These are phyloP conservation scores for Tolypocladium endophyticum DNA, from an alignment of 2,329 filamentous ascomycete genomes.

Conservation along the genomic window DNA sequence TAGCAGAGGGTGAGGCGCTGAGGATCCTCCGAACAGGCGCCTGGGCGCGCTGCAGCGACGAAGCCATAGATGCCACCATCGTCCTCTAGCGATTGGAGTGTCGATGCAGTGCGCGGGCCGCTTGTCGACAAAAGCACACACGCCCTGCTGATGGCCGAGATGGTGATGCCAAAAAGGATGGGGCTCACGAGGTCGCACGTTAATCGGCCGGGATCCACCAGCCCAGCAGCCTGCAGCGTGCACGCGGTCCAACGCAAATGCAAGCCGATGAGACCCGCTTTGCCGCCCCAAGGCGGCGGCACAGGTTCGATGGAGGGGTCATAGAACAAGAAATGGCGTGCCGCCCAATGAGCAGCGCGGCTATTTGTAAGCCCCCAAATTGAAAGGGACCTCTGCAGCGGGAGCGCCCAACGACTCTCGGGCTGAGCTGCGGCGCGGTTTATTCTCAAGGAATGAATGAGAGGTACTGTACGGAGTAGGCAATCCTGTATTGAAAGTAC, in stretches of 20 bases:
- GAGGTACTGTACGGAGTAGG: too few relatives aligned
- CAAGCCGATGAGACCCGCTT: background rate
- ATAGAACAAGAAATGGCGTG: background rate
- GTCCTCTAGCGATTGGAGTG: background rate
- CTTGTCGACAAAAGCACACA: background rate
- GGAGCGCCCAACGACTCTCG: background rate
- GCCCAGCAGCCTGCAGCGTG: background rate
- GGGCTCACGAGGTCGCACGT: background rate
- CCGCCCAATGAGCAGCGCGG: background rate
- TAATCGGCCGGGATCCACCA: background rate
- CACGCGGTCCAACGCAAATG: background rate
- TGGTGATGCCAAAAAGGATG: background rate
- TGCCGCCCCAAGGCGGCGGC: background rate
- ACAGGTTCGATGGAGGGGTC: background rate
- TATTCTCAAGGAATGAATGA: too few relatives aligned
- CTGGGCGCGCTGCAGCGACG: constrained; percentile 30
- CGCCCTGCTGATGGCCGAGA: background rate
- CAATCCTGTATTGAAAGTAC: too few relatives aligned
- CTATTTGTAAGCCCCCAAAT: background rate
- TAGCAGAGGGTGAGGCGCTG: constrained; percentile 16
- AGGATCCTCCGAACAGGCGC: constrained; percentile 31
- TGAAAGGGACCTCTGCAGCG: too few relatives aligned
- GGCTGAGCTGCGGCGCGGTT: too few relatives aligned
- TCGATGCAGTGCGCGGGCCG: background rate
- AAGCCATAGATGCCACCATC: constrained; percentile 23